These are phyloP conservation scores for Malus sieversii DNA, from an alignment of 306 rosid species.

Conservation along the genomic window DNA sequence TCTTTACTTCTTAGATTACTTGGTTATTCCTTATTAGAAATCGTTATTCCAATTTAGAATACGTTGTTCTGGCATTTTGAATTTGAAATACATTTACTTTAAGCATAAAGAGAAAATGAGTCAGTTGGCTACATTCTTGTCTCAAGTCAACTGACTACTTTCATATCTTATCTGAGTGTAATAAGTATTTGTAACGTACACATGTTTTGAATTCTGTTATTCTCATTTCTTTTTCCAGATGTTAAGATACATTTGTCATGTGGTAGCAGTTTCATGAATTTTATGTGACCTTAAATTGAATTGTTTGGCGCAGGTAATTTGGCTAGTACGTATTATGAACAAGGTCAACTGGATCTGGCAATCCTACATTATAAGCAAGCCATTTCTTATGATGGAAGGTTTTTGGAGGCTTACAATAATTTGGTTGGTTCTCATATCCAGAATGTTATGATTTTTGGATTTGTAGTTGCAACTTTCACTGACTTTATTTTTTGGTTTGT, in stretches of 20 bases:
- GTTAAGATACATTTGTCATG: neutral
- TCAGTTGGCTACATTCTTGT: neutral
- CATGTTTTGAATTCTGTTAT: neutral
- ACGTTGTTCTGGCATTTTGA: neutral
- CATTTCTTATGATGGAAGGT: constrained; percentile 75
- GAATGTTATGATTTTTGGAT: constrained; percentile 1
- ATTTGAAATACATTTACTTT: neutral
- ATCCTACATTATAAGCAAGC: constrained; percentile 95
- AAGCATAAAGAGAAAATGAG: neutral
- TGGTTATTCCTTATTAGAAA: neutral
- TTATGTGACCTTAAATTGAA: neutral
- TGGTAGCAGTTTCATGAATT: neutral
- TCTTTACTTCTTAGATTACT: neutral
- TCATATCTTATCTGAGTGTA: neutral
- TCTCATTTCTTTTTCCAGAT: neutral
- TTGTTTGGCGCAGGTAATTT: constrained; percentile 60
- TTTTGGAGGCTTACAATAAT: constrained; percentile 97
- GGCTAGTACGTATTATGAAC: constrained; percentile 87
- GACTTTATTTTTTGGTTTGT: neutral
- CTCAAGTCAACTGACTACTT: neutral
- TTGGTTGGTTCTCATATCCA: constrained; percentile 52
- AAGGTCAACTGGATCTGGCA: constrained; percentile 92
- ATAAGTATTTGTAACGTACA: neutral
- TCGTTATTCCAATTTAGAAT: neutral
- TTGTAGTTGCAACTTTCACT: neutral